These are phyloP conservation scores for Apophysomyces ossiformis DNA, from an alignment of 371 early-diverging fungal species.

Conservation along the genomic window DNA sequence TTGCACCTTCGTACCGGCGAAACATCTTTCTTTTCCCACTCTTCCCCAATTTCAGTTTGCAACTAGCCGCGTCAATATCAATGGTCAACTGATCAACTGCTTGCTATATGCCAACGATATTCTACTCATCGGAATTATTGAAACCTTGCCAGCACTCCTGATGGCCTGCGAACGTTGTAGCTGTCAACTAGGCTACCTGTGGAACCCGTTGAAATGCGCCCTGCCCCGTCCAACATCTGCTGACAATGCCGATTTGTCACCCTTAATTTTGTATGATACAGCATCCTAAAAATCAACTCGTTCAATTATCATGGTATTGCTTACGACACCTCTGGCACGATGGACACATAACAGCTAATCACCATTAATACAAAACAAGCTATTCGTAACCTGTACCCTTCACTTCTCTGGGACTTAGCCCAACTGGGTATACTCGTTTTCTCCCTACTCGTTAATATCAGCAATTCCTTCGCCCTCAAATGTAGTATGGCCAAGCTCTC, in stretches of 20 bases:
- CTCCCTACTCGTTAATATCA: slow-evolving; percentile 8
- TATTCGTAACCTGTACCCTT: background rate
- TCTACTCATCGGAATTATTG: slow-evolving; percentile 13
- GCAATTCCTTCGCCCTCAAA: slow-evolving; percentile 9
- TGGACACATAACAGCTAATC: slow-evolving; percentile 10
- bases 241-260: background rate
- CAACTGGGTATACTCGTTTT: background rate
- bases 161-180: slow-evolving; percentile 13
- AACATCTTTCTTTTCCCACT: background rate
- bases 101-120: slow-evolving; percentile 17
- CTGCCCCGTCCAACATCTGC: slow-evolving; percentile 14
- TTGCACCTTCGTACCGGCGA: slow-evolving; percentile 14
- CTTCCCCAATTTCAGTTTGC: background rate
- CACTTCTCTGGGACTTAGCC: slow-evolving; percentile 2
- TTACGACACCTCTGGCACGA: slow-evolving; percentile 8
- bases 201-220: slow-evolving; percentile 34
- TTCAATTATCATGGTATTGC: slow-evolving; percentile 23
- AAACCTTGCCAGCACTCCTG: slow-evolving; percentile 4
- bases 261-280: slow-evolving; percentile 11
- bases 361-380: background rate
- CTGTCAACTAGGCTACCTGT: slow-evolving; percentile 25
- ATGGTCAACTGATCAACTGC: slow-evolving; percentile 2
- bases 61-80: background rate
- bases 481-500: background rate
- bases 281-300: slow-evolving; percentile 7